A percentile compares a stretch with the other conserved stretches of the same genome.
Conservation (phyloP, 352 stramenopile genomes). For the Phytophthora kernoviae region DNA sequence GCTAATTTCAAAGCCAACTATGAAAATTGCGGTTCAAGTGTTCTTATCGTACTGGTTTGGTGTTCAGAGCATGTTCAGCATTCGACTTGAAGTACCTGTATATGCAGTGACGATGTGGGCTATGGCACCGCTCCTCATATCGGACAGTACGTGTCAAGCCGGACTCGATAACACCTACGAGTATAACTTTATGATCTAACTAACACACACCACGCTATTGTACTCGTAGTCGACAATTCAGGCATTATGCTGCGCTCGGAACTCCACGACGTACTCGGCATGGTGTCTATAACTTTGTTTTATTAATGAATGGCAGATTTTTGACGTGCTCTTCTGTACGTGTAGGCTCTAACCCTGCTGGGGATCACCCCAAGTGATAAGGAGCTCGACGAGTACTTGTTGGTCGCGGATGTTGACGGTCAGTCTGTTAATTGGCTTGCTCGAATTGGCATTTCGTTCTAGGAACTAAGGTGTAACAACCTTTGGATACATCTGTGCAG, state of each 20-base stretch:
- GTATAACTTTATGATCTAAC: not conserved
- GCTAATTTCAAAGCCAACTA: too few species aligned
- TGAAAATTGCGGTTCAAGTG: too few species aligned
- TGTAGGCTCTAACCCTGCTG: conserved; percentile 52
- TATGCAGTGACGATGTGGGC: too few species aligned
- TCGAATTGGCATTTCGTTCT: not conserved
- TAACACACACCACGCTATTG: not conserved
- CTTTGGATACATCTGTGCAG: conserved; percentile 13
- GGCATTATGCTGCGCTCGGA: conserved; percentile 71
- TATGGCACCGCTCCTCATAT: too few species aligned
- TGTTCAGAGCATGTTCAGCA: too few species aligned
- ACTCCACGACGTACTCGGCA: conserved; percentile 47
- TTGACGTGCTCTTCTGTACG: not conserved
- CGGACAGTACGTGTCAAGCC: conserved; percentile 39
- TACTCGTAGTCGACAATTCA: conserved; percentile 46
- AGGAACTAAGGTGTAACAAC: not conserved
- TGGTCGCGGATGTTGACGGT: conserved; percentile 64
- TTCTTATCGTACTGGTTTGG: too few species aligned
- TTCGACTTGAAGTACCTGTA: too few species aligned
- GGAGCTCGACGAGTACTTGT: conserved; percentile 68
- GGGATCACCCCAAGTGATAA: conserved; percentile 67
- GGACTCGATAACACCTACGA: too few species aligned
- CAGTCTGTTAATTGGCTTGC: too few species aligned
- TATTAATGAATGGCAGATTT: not conserved
- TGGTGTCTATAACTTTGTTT: not conserved